A percentile compares a stretch with the other conserved stretches of the same genome.
Evolutionary conservation across 352 stramenopile species (phyloP).

Genomic region (Phytophthora meadii): DNA sequence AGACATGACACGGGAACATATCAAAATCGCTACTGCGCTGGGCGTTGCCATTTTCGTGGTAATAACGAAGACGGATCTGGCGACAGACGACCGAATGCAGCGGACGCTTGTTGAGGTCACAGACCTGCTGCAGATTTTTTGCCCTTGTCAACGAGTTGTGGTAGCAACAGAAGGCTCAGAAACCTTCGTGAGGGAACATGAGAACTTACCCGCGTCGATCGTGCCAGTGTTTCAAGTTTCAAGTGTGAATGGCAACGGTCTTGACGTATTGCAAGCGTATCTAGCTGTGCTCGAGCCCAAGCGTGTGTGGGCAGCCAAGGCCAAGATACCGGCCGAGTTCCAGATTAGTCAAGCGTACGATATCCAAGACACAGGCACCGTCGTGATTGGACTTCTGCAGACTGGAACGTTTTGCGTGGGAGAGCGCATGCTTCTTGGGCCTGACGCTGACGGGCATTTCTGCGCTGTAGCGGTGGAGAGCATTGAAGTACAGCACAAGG

Average conservation of each 20-base stretch:
- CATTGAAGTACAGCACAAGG: constrained; percentile 83
- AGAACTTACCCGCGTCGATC: constrained; percentile 13
- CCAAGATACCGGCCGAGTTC: constrained; percentile 67
- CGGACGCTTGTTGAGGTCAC: constrained; percentile 55
- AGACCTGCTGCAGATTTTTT: constrained; percentile 48
- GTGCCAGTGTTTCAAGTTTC: constrained; percentile 76
- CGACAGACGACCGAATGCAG: constrained; percentile 51
- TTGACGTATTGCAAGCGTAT: constrained; percentile 67
- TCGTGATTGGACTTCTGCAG: constrained; percentile 78
- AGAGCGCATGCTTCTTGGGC: constrained; percentile 74
- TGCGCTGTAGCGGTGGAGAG: constrained; percentile 71
- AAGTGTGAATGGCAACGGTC: constrained; percentile 58
- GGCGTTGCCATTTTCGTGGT: constrained; percentile 82
- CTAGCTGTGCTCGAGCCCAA: constrained; percentile 65
- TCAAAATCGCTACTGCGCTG: constrained; percentile 80
- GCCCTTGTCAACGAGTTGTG: constrained; percentile 31
- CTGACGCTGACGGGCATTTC: constrained; percentile 64
- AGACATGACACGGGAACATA: constrained; percentile 79
- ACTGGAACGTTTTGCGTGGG: constrained; percentile 70
- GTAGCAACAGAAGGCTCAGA: constrained; percentile 10
- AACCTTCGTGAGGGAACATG: constrained; percentile 16
- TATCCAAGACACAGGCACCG: constrained; percentile 69
- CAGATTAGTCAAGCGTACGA: constrained; percentile 85
- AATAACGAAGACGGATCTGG: constrained; percentile 78
- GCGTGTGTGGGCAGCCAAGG: constrained; percentile 63